Conservation (phyloP, 345 rosid species). For the Eucalyptus microcorys region DNA sequence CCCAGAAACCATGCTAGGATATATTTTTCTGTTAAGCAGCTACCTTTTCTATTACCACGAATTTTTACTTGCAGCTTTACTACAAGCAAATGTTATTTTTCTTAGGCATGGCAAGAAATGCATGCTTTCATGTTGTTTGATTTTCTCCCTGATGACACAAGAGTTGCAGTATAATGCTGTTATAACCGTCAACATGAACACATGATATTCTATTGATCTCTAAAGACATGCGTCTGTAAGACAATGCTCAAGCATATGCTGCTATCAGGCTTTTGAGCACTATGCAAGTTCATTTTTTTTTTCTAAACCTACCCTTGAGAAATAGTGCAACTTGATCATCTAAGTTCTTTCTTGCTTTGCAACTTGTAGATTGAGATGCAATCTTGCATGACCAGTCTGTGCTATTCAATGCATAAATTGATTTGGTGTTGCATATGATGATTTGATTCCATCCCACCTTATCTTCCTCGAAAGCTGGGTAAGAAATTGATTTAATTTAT, state of each 20-base stretch:
- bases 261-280: background rate
- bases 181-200: rapidly evolving
- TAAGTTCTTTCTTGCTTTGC: background rate
- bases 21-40: too few species aligned
- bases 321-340: background rate
- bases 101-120: background rate
- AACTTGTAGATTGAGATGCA: background rate
- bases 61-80: too few species aligned
- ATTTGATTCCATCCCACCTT: background rate
- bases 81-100: too few species aligned
- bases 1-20: too few species aligned
- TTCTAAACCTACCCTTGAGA: background rate
- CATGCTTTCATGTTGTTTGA: background rate
- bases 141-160: too few species aligned
- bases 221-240: rapidly evolving
- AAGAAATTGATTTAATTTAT: background rate
- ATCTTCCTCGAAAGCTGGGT: background rate
- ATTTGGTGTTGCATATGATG: background rate
- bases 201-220: too few species aligned
- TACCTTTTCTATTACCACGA: too few species aligned
- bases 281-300: rapidly evolving
- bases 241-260: too few species aligned
- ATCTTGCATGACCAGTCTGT: background rate
- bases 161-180: too few species aligned
- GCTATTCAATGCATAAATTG: background rate